Evolutionary conservation across 331 rosid species (phyloP), one percentile per base, ranked within the genome.

Genomic region (Erythrophleum ivorense): DNA sequence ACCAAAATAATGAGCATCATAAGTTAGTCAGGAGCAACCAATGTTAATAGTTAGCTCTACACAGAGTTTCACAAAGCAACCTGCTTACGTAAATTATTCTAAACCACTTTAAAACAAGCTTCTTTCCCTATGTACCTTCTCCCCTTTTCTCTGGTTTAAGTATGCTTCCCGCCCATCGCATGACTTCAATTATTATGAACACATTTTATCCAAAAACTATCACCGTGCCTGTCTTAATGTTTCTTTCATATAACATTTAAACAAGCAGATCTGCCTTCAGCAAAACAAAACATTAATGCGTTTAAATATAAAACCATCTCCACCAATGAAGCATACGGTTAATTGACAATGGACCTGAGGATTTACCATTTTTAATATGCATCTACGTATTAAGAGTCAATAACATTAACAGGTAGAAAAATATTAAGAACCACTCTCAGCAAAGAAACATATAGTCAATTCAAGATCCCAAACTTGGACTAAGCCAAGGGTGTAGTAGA

Each of bases 11-110:
- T 13, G 16, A 29, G 50, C 65, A 24, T 7, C 76, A 9, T 52
- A 40, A 43, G 18, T n/a, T 31, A 73, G 65, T 58, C 55, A 24
- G 29, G 33, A 84, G 53, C 69, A 75, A 65, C 36, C 60, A 75
- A 45, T 68, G 19, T 52, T 40, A 58, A 33, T 9, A 73, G 53
- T 79, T 54, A 48, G 45, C 33, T 40, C 73, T 5, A 41, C 60
- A 43, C 43, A 53, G 12, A 3, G 7, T 7, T 57, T 78, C 52
- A 71, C 21, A 53, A 33, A 53, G 59, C 62, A 83, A 72, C 75
- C 40, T 63, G 68, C 41, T 71, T 8, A 3, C 69, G 68, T 59
- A 36, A 59, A 67, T 36, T 71, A 71, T 41, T 60, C 82, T 59
- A 16, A 63, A 46, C 68, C 53, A 24, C 29, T 57, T 50, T 68